These are phyloP conservation scores for Penicillium crystallinum DNA, from an alignment of 495 filamentous ascomycete genomes.

Conservation along the genomic window DNA sequence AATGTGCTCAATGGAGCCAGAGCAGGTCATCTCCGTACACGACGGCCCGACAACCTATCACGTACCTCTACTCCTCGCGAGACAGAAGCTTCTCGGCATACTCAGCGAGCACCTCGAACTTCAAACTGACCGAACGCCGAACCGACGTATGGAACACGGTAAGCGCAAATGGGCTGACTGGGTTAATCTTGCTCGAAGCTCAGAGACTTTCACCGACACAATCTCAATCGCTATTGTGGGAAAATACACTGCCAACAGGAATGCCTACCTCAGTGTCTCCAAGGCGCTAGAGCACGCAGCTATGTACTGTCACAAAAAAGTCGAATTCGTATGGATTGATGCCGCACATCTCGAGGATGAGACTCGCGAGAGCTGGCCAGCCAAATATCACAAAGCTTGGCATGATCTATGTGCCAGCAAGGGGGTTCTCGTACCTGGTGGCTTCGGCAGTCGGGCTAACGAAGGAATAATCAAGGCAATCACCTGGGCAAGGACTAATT, in stretches of 20 bases:
- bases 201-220: conserved; percentile 53
- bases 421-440: conserved; percentile 56
- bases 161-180: conserved; percentile 64
- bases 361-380: conserved; percentile 51
- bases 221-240: conserved; percentile 81
- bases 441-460: conserved; percentile 71
- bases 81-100: conserved; percentile 61
- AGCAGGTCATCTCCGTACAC: conserved; percentile 76
- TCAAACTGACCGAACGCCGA: conserved; percentile 6
- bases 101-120: conserved; percentile 28
- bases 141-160: conserved; percentile 51
- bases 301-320: conserved; percentile 73
- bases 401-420: conserved; percentile 60
- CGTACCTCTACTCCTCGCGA: conserved; percentile 76
- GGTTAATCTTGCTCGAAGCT: conserved; percentile 57
- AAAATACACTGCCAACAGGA: conserved; percentile 75
- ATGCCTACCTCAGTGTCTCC: conserved; percentile 73
- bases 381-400: conserved; percentile 82
- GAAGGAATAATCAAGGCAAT: conserved; percentile 80
- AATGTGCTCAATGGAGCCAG: conserved; percentile 70
- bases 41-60: conserved; percentile 81
- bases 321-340: conserved; percentile 77
- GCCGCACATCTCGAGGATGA: conserved; percentile 68
- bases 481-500: conserved; percentile 72
- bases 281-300: conserved; percentile 83